Percentiles rank a stretch among this genome's conserved stretches.
phyloP scores from a whole-genome alignment of 768 basidiomycete species.

The Psilocybe subaeruginosa region DNA sequence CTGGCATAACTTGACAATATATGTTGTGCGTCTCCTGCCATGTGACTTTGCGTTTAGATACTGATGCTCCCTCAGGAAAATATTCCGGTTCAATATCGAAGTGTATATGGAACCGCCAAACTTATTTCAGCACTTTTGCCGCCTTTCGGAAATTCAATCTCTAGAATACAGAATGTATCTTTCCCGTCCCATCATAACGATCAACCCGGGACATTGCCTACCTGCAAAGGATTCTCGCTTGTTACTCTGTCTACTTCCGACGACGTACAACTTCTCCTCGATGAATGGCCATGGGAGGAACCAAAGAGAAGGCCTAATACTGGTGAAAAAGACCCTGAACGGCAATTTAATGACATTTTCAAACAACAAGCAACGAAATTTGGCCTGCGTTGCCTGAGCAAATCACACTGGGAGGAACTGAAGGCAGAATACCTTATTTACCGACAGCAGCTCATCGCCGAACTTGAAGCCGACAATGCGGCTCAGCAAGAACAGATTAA shows the following conservation, averaged over 20 bases:
- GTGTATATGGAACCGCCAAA: conserved; percentile 48
- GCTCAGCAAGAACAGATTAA: neutral
- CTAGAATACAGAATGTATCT: conserved; percentile 52
- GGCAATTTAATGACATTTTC: neutral
- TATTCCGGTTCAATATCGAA: conserved; percentile 59
- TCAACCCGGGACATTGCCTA: conserved; percentile 52
- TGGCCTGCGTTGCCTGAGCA: conserved; percentile 62
- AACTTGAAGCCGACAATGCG: conserved; percentile 37
- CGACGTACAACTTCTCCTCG: conserved; percentile 45
- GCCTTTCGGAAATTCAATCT: conserved; percentile 5
- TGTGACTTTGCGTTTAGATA: neutral
- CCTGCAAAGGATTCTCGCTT: conserved; percentile 78
- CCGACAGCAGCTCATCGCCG: conserved; percentile 54
- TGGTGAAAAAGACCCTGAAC: neutral
- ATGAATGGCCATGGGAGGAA: conserved; percentile 65
- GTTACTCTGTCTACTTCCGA: conserved; percentile 50
- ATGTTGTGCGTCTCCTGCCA: conserved; percentile 54
- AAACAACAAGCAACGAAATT: conserved; percentile 51
- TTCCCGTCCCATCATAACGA: conserved; percentile 71
- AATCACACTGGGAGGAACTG: conserved; percentile 62
- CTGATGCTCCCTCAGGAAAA: conserved; percentile 56
- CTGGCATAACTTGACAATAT: conserved; percentile 70
- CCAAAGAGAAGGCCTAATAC: conserved; percentile 1
- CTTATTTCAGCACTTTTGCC: conserved; percentile 44
- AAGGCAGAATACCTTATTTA: conserved; percentile 73